These are phyloP conservation scores for Podospora fimiseda DNA, from an alignment of 495 filamentous ascomycete species.

Conservation along the genomic window DNA sequence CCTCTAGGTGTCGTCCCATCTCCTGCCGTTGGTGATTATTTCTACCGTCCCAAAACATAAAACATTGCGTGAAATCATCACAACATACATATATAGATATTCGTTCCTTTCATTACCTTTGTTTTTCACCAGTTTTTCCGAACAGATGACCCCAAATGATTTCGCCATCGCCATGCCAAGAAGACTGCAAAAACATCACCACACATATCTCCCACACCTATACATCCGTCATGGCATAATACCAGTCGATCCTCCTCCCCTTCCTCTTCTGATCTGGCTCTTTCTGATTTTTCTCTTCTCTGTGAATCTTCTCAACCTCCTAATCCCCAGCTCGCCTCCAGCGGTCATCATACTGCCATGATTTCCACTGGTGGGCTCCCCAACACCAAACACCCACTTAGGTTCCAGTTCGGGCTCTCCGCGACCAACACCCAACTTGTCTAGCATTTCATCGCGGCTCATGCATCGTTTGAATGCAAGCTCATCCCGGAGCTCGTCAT, in stretches of 20 bases:
- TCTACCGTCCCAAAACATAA: too few species aligned
- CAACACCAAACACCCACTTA: constrained; percentile 32
- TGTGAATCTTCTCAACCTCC: constrained; percentile 35
- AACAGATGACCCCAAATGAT: not conserved
- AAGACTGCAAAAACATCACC: not conserved
- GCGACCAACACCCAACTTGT: constrained; percentile 27
- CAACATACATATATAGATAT: not conserved
- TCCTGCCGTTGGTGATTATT: too few species aligned
- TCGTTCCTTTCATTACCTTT: not conserved
- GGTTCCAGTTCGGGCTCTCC: constrained; percentile 27
- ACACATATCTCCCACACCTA: not conserved
- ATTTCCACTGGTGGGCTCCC: not conserved
- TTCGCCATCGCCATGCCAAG: not conserved
- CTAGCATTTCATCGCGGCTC: constrained; percentile 24
- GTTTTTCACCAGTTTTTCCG: not conserved
- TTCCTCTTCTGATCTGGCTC: constrained; percentile 23
- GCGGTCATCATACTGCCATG: constrained; percentile 8
- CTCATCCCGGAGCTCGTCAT: constrained; percentile 61
- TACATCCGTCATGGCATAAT: constrained; percentile 8
- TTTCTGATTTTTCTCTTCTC: constrained; percentile 33
- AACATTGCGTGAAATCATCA: constrained; percentile 1
- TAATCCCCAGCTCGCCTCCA: constrained; percentile 30
- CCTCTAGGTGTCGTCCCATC: not conserved
- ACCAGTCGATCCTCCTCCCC: not conserved
- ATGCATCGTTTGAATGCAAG: constrained; percentile 46